Evolutionary conservation across 139 green algal genomes (phyloP).

Genomic region (Eudorina sp.): DNA sequence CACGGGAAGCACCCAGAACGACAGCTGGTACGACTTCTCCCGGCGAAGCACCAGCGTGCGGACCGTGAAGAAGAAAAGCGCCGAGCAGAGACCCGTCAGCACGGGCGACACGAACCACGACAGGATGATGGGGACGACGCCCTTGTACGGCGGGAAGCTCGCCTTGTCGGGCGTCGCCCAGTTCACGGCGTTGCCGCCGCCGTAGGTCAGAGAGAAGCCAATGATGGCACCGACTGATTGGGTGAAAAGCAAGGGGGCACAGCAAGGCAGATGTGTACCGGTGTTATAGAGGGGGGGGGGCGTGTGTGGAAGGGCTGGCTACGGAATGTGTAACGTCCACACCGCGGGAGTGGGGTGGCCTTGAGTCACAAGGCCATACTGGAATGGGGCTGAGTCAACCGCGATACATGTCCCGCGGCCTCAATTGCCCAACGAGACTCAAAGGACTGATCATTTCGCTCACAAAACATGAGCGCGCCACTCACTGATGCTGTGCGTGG

Average conservation of each 20-base stretch:
- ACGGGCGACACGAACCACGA: slow-evolving; percentile 79
- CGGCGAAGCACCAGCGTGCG: slow-evolving; percentile 60
- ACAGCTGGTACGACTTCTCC: slow-evolving; percentile 56
- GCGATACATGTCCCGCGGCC: too few species aligned
- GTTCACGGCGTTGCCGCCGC: slow-evolving; percentile 34
- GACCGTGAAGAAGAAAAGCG: slow-evolving; percentile 58
- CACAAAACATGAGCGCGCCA: not conserved
- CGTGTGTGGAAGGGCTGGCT: too few species aligned
- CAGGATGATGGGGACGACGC: slow-evolving; percentile 62
- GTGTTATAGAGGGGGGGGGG: too few species aligned
- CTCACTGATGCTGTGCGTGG: slow-evolving; percentile 69
- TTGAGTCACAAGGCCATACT: too few species aligned
- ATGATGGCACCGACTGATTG: slow-evolving; percentile 53
- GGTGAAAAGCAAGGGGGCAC: too few species aligned
- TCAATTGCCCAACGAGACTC: too few species aligned
- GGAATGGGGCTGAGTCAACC: too few species aligned
- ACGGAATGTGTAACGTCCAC: too few species aligned
- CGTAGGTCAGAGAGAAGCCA: slow-evolving; percentile 46
- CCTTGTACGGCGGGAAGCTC: slow-evolving; percentile 65
- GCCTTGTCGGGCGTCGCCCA: slow-evolving; percentile 30
- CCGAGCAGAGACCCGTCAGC: slow-evolving; percentile 53
- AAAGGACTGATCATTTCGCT: too few species aligned
- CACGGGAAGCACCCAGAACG: slow-evolving; percentile 68
- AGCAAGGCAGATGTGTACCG: too few species aligned
- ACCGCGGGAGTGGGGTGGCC: too few species aligned